Evolutionary conservation across 2,329 filamentous ascomycete species (phyloP).

Genomic region (Hymenoscyphus repandus): DNA sequence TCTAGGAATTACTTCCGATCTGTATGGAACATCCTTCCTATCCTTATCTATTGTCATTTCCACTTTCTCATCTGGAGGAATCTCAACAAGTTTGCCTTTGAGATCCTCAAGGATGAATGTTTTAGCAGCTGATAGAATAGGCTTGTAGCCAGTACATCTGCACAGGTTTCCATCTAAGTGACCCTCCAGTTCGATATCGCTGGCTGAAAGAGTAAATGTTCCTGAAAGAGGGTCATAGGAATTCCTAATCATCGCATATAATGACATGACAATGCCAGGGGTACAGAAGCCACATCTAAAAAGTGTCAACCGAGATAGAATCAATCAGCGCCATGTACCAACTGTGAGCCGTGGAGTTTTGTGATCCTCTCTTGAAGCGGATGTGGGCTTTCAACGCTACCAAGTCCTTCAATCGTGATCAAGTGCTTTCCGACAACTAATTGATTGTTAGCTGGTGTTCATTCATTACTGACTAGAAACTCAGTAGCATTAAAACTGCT

Average conservation of each 20-base stretch:
- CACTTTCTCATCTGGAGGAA: conserved; percentile 59
- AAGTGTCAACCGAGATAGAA: not conserved
- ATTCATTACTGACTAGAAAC: too few species aligned
- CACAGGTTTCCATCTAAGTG: conserved; percentile 88
- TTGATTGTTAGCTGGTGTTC: too few species aligned
- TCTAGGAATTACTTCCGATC: conserved; percentile 16
- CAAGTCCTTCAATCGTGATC: conserved; percentile 92
- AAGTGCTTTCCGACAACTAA: conserved; percentile 92
- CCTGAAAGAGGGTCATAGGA: conserved; percentile 54
- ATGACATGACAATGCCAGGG: conserved; percentile 92
- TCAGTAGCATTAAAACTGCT: too few species aligned
- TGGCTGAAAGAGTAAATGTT: conserved; percentile 45
- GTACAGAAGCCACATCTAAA: conserved; percentile 65
- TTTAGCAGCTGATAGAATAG: conserved; percentile 87
- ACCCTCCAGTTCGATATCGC: conserved; percentile 77
- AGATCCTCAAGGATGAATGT: conserved; percentile 57
- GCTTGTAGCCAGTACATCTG: conserved; percentile 87
- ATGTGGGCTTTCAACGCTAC: conserved; percentile 77
- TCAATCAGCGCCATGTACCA: conserved; percentile 27
- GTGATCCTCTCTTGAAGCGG: conserved; percentile 86
- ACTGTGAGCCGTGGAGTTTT: conserved; percentile 86
- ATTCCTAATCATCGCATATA: conserved; percentile 87
- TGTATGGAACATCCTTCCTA: conserved; percentile 15
- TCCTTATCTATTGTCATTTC: conserved; percentile 32
- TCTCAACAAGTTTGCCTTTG: conserved; percentile 44